These are phyloP conservation scores for Kodamaea jinghongensis DNA, from an alignment of 805 yeast species.

Conservation along the genomic window DNA sequence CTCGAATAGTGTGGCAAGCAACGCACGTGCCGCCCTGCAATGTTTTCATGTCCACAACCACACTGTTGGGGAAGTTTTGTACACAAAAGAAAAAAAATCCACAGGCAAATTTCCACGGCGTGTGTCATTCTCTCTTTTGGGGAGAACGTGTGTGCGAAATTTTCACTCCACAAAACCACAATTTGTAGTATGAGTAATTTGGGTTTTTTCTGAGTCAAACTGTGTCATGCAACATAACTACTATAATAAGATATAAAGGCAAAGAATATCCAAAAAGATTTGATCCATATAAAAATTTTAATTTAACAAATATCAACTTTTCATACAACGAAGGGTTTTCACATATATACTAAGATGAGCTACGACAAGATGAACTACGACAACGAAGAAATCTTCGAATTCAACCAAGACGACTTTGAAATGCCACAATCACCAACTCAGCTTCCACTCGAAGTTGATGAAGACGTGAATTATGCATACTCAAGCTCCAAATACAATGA, in stretches of 20 bases:
- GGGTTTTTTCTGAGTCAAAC: background rate
- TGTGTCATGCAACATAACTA: constrained; percentile 5
- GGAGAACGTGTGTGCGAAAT: constrained; percentile 5
- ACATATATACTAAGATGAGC: constrained; percentile 1
- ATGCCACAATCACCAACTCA: constrained; percentile 10
- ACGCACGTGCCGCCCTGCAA: constrained; percentile 5
- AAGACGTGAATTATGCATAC: constrained; percentile 10
- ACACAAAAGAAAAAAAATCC: constrained; percentile 1
- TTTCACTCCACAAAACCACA: constrained; percentile 7
- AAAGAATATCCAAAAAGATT: background rate
- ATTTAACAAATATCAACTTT: background rate
- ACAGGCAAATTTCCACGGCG: constrained; percentile 3
- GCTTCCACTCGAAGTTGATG: constrained; percentile 7
- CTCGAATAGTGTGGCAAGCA: constrained; percentile 1
- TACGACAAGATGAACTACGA: constrained; percentile 6
- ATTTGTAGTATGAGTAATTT: constrained; percentile 1
- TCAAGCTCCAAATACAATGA: constrained; percentile 3
- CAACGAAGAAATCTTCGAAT: constrained; percentile 16
- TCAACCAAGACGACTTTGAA: constrained; percentile 13
- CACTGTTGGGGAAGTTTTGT: background rate
- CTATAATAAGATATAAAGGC: constrained; percentile 4
- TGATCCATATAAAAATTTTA: background rate
- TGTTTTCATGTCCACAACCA: constrained; percentile 6
- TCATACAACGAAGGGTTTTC: background rate
- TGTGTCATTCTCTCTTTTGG: constrained; percentile 3